Conservation (phyloP, 2,329 filamentous ascomycete species). For the Paecilomyces formosus region DNA sequence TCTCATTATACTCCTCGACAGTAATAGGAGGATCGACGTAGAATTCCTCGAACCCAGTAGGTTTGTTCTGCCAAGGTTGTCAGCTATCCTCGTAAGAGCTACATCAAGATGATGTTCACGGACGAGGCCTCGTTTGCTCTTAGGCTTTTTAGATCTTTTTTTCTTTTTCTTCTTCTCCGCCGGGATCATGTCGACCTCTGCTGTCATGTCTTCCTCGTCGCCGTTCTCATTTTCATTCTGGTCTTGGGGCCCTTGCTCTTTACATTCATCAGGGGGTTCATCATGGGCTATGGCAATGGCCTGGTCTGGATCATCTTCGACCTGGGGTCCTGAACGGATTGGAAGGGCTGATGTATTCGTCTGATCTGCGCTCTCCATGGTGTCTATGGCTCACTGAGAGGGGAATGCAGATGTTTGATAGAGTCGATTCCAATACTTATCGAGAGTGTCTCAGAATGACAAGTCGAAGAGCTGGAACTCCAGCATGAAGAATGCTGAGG, state of each 20-base stretch:
- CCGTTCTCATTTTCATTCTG: conserved; percentile 1
- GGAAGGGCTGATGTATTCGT: background rate
- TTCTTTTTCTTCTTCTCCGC: conserved; percentile 25
- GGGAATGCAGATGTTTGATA: background rate
- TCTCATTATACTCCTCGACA: conserved; percentile 57
- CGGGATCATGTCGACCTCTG: conserved; percentile 4
- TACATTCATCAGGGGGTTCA: background rate
- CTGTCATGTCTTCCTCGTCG: conserved; percentile 1
- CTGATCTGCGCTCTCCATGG: background rate
- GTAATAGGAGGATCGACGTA: conserved; percentile 75
- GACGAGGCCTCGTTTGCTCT: conserved; percentile 31
- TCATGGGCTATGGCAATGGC: background rate
- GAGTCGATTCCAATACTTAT: background rate
- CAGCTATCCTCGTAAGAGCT: background rate
- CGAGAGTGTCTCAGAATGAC: background rate
- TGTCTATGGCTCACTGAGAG: background rate
- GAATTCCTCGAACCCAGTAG: conserved; percentile 71
- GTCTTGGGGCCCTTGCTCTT: background rate
- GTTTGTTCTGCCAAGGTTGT: conserved; percentile 27
- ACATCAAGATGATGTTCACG: background rate
- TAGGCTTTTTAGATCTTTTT: conserved; percentile 28
- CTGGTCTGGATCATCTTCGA: background rate
- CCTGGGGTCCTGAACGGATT: background rate
- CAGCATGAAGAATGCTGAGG: background rate
- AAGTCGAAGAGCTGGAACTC: background rate